A percentile compares a stretch with the other conserved stretches of the same genome.
phyloP scores from a whole-genome alignment of 345 rosid genomes.

The Eucalyptus shirleyi region DNA sequence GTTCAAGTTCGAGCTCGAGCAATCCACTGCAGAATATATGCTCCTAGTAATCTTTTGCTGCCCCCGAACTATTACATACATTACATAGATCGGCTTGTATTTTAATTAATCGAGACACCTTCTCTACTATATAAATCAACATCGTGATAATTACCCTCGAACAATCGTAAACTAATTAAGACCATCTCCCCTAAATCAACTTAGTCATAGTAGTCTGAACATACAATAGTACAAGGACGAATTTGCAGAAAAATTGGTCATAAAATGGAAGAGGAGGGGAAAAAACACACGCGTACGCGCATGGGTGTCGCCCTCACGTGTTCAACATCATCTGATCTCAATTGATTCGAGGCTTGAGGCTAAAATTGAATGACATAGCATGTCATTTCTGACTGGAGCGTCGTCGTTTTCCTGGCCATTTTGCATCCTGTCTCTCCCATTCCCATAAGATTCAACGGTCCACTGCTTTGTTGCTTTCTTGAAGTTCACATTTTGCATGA shows the following conservation, averaged over 20 bases:
- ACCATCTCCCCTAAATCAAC: background rate
- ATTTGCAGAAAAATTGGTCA: background rate
- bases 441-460: background rate
- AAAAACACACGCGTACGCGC: background rate
- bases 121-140: background rate
- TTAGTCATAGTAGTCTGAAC: background rate
- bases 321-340: background rate
- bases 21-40: too few relatives aligned
- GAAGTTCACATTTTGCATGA: background rate
- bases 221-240: background rate
- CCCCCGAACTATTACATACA: background rate
- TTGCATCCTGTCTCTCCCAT: background rate
- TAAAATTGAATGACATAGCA: background rate
- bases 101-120: background rate
- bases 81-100: background rate
- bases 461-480: background rate
- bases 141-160: background rate
- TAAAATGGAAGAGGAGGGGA: background rate
- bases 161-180: background rate
- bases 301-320: background rate
- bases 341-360: background rate
- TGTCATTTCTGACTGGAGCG: background rate
- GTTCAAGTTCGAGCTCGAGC: background rate
- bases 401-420: background rate
- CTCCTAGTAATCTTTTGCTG: background rate